Evolutionary conservation across 768 basidiomycete species (phyloP), one percentile per base, ranked within the genome.

Genomic region (Auriculariales sp.): DNA sequence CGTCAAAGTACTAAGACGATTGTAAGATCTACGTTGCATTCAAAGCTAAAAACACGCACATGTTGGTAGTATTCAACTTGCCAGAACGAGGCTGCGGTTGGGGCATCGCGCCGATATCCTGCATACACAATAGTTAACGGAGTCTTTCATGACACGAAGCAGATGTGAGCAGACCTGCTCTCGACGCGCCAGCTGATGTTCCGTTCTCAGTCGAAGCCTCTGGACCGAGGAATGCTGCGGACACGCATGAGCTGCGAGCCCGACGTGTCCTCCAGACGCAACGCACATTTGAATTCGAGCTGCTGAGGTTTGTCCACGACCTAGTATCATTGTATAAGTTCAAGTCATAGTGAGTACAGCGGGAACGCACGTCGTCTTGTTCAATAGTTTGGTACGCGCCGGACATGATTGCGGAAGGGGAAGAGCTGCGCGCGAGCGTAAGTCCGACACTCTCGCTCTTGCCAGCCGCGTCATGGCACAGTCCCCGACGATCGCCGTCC

Each of bases 401-500:
- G n/a, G 53, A 24, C 49, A 22, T 27, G n/a, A 9, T n/a, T 28
- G 50, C 9, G 28, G 24, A 29, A 4, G 39, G 12, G 39, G 31
- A 15, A 32, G 31, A 7, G 31, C 7, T 7, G 31, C 15, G 31
- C 31, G 12, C 22, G 22, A 44, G 39, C 19, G 12, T 4, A 12
- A 44, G 14, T 44, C 39, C 39, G 39, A 44, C 39, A 9, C 19
- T 11, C 12, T 11, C 19, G 12, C 39, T 44, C 22, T 19, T 25
- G 12, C 19, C 12, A 24, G 31, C 15, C 15, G 34, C 17, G 45
- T 46, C 22, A 85, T 85, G 81, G 75, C 82, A 44, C 72, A 89
- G 65, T 81, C 85, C 42, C 91, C 91, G 11, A 83, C 89, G 75
- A 83, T 94, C 54, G 77, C 89, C 11, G 88, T 97, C 32, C 93